Conservation (phyloP, 768 basidiomycete genomes). For the Auricularia cornea region DNA sequence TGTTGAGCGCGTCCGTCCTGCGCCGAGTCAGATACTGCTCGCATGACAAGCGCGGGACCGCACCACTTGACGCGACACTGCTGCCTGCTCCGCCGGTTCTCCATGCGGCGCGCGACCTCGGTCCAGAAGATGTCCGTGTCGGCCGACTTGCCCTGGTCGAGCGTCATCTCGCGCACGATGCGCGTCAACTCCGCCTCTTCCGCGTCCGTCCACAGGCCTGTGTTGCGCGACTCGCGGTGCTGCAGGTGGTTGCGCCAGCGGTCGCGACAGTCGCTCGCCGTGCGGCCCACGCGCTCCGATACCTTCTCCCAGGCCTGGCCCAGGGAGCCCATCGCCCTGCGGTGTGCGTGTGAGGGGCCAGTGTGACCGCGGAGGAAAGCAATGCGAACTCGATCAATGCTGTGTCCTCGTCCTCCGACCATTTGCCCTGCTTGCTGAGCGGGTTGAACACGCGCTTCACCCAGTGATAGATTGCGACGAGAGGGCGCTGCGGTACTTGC, state of each 20-base stretch:
- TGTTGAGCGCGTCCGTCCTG: constrained; percentile 72
- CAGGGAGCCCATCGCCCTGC: constrained; percentile 57
- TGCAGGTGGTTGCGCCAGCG: constrained; percentile 78
- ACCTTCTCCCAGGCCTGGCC: constrained; percentile 82
- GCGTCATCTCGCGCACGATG: constrained; percentile 70
- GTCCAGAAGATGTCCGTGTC: constrained; percentile 70
- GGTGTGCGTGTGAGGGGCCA: constrained; percentile 4
- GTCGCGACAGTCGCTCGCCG: constrained; percentile 76
- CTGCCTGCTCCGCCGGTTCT: constrained; percentile 62
- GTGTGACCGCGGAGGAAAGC: neutral
- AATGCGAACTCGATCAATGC: constrained; percentile 48
- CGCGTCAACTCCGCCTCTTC: constrained; percentile 68
- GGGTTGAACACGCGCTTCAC: constrained; percentile 65
- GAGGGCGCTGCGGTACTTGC: constrained; percentile 65
- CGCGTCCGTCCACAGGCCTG: constrained; percentile 68
- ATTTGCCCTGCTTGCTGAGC: constrained; percentile 57
- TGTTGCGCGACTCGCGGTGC: constrained; percentile 52
- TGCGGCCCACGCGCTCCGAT: constrained; percentile 58
- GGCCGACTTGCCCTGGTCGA: constrained; percentile 55
- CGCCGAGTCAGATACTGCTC: too few species aligned
- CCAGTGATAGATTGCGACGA: constrained; percentile 79
- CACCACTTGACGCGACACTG: constrained; percentile 88
- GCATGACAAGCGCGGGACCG: constrained; percentile 2
- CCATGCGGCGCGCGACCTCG: constrained; percentile 68
- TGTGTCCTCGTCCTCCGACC: constrained; percentile 59